Evolutionary conservation across 2,329 filamentous ascomycete genomes (phyloP), one percentile per base, ranked within the genome.

Genomic region (Pseudogymnoascus verrucosus): DNA sequence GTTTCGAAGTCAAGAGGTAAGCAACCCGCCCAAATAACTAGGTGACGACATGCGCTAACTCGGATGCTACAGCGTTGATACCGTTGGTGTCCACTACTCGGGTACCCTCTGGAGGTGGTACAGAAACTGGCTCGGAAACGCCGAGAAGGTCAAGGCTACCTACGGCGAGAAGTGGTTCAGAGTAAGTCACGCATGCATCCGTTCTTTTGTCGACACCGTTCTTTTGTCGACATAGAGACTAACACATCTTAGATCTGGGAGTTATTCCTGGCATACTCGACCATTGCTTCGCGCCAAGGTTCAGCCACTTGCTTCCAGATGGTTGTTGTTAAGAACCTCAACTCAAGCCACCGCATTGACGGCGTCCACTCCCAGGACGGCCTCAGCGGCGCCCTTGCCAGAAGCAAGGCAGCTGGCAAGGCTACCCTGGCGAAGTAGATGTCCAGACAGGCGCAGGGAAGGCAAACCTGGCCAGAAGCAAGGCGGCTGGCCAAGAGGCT

Each of bases 291-390:
- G 26, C 88, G 91, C 73, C 91, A 96, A 77, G 91, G 91, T 69
- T 82, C 84, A 69, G 91, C 91, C 63, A 91, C 90, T 34, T 95
- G 91, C 82, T 96, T 86, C 81, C 91, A 96, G 80, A 89, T 96
- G 71, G 87, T 87, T 16, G 79, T 91, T 65, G 89, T 93, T 76
- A 96, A 96, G 86, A 96, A 96, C 80, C 83, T 96, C 77, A 96
- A 96, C 80, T 87, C 88, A 37, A 91, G 86, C 34, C 91, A 96
- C 79, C 88, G 91, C 69, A 79, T 93, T 67, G 85, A 93, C 70
- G 91, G 90, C 51, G 81, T 93, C 67, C 71, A 78, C 16, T 83
- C 81, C 26, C 90, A 93, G 73, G 90, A 83, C 71, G 87, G 82
- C 59, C 82, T 96, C 47, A 76, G 78, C 44, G 89, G 85, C 63